phyloP scores from a whole-genome alignment of 768 basidiomycete genomes.

The Suillus paluster region DNA sequence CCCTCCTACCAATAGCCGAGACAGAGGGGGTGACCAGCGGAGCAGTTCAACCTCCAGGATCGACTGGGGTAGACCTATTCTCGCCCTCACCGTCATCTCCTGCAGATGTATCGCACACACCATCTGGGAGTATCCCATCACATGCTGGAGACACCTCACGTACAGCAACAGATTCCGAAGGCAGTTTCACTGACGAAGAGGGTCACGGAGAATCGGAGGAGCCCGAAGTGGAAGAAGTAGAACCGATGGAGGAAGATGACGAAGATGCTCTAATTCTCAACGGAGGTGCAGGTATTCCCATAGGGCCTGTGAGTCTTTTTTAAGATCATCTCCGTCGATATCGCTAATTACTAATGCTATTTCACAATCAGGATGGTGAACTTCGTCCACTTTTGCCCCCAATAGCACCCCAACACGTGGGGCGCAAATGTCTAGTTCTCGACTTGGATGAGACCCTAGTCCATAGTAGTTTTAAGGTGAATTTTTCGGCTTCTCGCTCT shows the following conservation, averaged over 20 bases:
- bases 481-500: constrained; percentile 16
- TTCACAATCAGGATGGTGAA: constrained; percentile 68
- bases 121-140: constrained; percentile 28
- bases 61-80: constrained; percentile 53
- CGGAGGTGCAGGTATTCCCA: constrained; percentile 94
- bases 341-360: constrained; percentile 10
- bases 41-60: constrained; percentile 90
- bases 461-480: constrained; percentile 97
- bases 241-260: constrained; percentile 77
- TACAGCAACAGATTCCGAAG: constrained; percentile 36
- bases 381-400: constrained; percentile 90
- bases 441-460: constrained; percentile 98
- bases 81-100: constrained; percentile 30
- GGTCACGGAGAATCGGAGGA: constrained; percentile 73
- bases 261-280: constrained; percentile 88
- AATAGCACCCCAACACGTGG: constrained; percentile 75
- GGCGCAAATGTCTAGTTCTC: constrained; percentile 93
- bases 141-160: constrained; percentile 36
- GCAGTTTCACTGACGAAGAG: constrained; percentile 62
- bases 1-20: constrained; percentile 63
- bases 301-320: constrained; percentile 74
- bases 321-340: background rate
- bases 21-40: constrained; percentile 91
- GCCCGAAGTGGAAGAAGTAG: constrained; percentile 60
- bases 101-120: constrained; percentile 26